Percentiles rank a stretch among this genome's conserved stretches.
Evolutionary conservation across 306 rosid species (phyloP).

Genomic region (Ziziphus jujuba): DNA sequence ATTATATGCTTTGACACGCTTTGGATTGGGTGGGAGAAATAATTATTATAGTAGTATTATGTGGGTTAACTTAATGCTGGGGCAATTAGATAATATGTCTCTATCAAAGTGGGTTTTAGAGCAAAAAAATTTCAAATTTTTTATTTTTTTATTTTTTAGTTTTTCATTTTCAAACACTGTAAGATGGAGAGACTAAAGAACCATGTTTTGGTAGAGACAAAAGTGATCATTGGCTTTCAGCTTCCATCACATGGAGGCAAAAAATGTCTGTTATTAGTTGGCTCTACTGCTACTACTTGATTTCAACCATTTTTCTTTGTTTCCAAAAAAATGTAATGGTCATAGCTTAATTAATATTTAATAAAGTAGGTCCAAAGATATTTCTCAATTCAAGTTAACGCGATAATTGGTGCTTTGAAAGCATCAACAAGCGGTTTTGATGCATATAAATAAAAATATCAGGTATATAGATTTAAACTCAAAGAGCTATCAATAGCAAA

Average conservation of each 20-base stretch:
- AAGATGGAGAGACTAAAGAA: neutral
- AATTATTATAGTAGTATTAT: neutral
- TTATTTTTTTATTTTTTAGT: no score
- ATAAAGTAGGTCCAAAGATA: neutral
- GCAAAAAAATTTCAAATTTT: conserved; percentile 1
- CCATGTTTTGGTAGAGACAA: neutral
- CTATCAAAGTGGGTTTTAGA: conserved; percentile 4
- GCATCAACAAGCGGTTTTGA: conserved; percentile 1
- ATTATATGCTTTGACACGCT: neutral
- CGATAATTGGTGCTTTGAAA: conserved; percentile 3
- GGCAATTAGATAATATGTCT: conserved; percentile 11
- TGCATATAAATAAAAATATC: neutral
- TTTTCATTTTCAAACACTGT: neutral
- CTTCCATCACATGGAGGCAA: neutral
- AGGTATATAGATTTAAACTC: neutral
- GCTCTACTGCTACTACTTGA: neutral
- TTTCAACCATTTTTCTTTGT: neutral
- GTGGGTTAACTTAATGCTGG: neutral
- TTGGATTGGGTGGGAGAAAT: neutral
- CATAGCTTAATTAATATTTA: neutral
- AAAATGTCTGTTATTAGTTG: neutral
- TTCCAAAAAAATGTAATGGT: neutral
- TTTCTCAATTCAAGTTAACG: neutral
- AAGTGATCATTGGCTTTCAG: neutral
- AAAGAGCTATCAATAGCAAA: neutral